phyloP scores from a whole-genome alignment of 2,329 filamentous ascomycete species.

The Diaporthe caulivora region DNA sequence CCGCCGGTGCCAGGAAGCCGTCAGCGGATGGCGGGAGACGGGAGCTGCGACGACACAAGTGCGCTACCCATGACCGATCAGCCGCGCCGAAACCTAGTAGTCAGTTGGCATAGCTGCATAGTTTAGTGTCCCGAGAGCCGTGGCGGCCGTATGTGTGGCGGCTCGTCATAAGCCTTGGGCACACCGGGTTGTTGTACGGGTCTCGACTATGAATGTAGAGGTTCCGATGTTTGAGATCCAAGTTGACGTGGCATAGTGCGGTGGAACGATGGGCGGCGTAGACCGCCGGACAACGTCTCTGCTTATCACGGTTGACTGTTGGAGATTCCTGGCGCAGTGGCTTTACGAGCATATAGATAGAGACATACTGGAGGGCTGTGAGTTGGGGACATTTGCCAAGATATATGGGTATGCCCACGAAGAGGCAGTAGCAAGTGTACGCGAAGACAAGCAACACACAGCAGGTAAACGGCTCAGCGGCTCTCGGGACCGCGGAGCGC shows the following conservation, averaged over 20 bases:
- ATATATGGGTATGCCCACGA: not conserved
- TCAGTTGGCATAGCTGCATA: not conserved
- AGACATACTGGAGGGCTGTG: not conserved
- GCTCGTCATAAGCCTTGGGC: not conserved
- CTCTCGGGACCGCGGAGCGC: conserved; percentile 33
- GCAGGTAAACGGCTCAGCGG: conserved; percentile 24
- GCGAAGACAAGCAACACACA: not conserved
- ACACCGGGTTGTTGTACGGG: not conserved
- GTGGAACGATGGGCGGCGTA: not conserved
- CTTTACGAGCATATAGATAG: too few species aligned
- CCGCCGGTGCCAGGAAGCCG: not conserved
- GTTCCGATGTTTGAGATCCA: not conserved
- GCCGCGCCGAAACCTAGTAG: conserved; percentile 5
- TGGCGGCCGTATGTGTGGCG: conserved; percentile 17
- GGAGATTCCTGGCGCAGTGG: not conserved
- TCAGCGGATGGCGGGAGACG: conserved; percentile 9
- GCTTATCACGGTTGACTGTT: not conserved
- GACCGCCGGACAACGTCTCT: not conserved
- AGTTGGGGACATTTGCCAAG: not conserved
- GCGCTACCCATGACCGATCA: conserved; percentile 7
- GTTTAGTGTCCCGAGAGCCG: conserved; percentile 24
- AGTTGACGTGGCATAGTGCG: not conserved
- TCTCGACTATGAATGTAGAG: not conserved
- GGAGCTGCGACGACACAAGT: conserved; percentile 13
- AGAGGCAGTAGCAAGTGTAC: not conserved